Evolutionary conservation across 2,329 filamentous ascomycete genomes (phyloP).

Genomic region (Talaromyces funiculosus): DNA sequence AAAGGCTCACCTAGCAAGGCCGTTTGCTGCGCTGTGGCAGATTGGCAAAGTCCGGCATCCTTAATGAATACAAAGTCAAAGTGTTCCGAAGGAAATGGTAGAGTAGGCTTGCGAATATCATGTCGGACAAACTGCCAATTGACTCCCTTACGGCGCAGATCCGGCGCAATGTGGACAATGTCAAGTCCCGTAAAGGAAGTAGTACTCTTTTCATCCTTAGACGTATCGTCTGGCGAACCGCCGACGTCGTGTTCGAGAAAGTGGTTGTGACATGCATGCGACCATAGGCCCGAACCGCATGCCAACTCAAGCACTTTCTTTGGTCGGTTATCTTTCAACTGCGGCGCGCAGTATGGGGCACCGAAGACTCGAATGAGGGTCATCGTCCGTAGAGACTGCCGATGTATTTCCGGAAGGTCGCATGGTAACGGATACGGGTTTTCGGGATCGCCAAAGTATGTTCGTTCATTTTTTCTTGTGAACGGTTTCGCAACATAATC

Average conservation of each 20-base stretch:
- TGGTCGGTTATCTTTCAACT: conserved; percentile 61
- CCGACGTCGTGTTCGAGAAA: conserved; percentile 59
- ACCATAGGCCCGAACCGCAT: conserved; percentile 87
- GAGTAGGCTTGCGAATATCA: conserved; percentile 67
- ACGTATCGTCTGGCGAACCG: not conserved
- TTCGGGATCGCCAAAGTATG: conserved; percentile 69
- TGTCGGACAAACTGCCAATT: conserved; percentile 86
- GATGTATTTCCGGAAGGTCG: conserved; percentile 80
- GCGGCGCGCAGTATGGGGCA: conserved; percentile 68
- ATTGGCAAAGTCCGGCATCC: conserved; percentile 67
- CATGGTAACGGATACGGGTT: conserved; percentile 79
- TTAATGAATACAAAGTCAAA: conserved; percentile 90
- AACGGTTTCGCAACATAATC: conserved; percentile 52
- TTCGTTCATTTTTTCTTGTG: conserved; percentile 69
- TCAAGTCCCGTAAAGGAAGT: conserved; percentile 76
- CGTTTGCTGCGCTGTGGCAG: conserved; percentile 50
- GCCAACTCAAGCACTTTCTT: conserved; percentile 76
- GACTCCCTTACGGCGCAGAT: conserved; percentile 65
- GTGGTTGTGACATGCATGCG: conserved; percentile 76
- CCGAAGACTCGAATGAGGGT: conserved; percentile 77
- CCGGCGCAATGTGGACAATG: conserved; percentile 65
- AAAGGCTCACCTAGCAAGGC: conserved; percentile 65
- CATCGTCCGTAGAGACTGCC: conserved; percentile 78
- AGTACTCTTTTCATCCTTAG: conserved; percentile 36
- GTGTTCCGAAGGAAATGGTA: conserved; percentile 72